Evolutionary conservation across 257 asterid genomes (phyloP), one percentile per base, ranked within the genome.

Genomic region (Nicotiana benthamiana): DNA sequence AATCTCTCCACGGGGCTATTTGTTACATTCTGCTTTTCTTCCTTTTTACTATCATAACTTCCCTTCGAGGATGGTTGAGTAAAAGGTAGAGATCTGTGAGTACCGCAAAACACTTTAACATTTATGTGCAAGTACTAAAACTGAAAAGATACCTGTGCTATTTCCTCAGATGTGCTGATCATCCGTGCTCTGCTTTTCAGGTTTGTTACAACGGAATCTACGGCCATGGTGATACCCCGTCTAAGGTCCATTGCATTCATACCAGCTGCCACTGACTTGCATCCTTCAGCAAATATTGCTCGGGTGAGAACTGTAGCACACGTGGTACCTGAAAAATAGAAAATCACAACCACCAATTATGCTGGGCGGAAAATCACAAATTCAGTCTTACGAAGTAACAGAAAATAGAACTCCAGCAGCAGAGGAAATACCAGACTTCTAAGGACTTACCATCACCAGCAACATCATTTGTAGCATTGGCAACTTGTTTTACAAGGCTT

Each of bases 231-330:
- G 63, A 95, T 95, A 24, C 99, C 99, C 18, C 98, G 96, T 66
- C 99, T 88, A 15, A 95, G 95, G 84, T 95, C 99, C 99, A 95
- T 95, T 16, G 97, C 91, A 79, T 95, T 95, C 99, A 95, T 90
- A 76, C 98, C 99, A 78, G 99, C 98, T 57, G 99, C 99, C 28
- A 95, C 99, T 2, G 99, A 95, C 89, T 95, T 95, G 91, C 98
- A 95, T 68, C 99, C 99, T 78, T 95, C 99, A 1, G 92, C 78
- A 77, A 91, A 92, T 85, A 95, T 95, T 18, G 99, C 99, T 20
- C 97, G 97, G 10, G 99, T 95, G 54, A 95, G 97, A 63, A 95
- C 91, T 24, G 99, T 95, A 17, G 99, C 99, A 80, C 99, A 95
- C 5, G 98, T 95, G 5, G 99, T 95, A 74, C 99, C 98, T 93